Evolutionary conservation across 306 rosid species (phyloP), one percentile per base, ranked within the genome.

Genomic region (Vigna hirtella): DNA sequence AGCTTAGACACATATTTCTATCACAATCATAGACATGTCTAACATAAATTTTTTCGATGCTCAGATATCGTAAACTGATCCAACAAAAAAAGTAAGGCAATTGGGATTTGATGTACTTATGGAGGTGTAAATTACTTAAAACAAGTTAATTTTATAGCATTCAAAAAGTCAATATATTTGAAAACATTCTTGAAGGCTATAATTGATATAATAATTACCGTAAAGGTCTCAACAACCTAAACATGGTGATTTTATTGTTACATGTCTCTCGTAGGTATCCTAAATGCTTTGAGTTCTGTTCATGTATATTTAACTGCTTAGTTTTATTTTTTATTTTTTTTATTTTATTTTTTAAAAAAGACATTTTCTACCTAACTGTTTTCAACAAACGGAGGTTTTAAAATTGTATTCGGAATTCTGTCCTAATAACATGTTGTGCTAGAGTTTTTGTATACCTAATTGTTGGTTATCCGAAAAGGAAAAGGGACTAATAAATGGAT

Each of bases 401-500:
- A 73, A 74, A 57, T 26, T 10, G 10, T 45, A 11, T 61, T 28
- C 6, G 30, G 47, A 59, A 17, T 28, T 14, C 18, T 30, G 20
- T 62, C 22, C 22, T 62, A 62, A 62, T 34, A 62, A 32, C 68
- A 62, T 32, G 68, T 3, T 16, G 26, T 64, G 42, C 70, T 13
- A 15, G 6, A 30, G 17, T 47, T 5, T 53, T 63, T 24, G 24
- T 16, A 7, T 51, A 80, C 70, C 68, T 68, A 56, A 73, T 53
- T 24, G 63, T 55, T 72, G 72, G 64, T 62, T 34, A 38, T 61
- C 7, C 50, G 56, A 6, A 66, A 42, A 16, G 43, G 30, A 32
- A 18, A 73, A 80, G 26, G 24, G 52, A 55, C 45, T 20, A 53
- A 66, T 80, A 55, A 52, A 74, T 66, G 52, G 70, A 56, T 38